Base-by-base conservation (phyloP, 2,329 filamentous ascomycete species). In the Lanzia echinophila region DNA sequence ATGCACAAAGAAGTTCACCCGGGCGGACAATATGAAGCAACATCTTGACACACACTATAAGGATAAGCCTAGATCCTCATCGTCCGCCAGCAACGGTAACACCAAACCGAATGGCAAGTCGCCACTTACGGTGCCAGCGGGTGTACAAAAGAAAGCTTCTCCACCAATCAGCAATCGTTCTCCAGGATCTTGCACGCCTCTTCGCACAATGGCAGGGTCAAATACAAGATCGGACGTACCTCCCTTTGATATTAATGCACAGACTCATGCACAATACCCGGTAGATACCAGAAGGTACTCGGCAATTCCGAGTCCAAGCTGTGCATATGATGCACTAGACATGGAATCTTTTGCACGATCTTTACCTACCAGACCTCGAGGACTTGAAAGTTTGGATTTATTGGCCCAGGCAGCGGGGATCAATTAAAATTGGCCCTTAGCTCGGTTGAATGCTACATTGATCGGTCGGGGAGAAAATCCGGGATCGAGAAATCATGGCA, bases 1-100 rank as follows among this genome's bases (percentile, higher is more conserved):
- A 56, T 91, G 87, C 73, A 79, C 82, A 69, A 90, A 90, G 72
- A 87, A 86, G 65, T 91, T 91, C 63, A 90, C 86, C 11, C 84
- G 87, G 59, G 84, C 86, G 62, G 87, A 91, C 75, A 91, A 91
- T 74, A 91, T 91, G 87, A 89, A 90, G 75, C 87, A 90, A 71
- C 87, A 91, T 65, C 78, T 88, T 31, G 81, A 88, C 63, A 90
- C 87, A 0, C 87, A 91, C 68, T 85, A 81, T 70, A 84, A 83
- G 69, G 78, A 83, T 19, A 53, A 49, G 51, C 44, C 51, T 5
- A 34, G 38, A 39, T 48, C 50, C 12, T 39, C 50, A 19, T 28
- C 50, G 32, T n/a, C 36, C 13, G 34, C 11, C 32, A 24, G 31
- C 43, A 43, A 15, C 17, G 24, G 31, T 7, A 17, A 22, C 28